These are phyloP conservation scores for Tremellales sp. DNA, from an alignment of 1,284 basidiomycete species.

Conservation along the genomic window DNA sequence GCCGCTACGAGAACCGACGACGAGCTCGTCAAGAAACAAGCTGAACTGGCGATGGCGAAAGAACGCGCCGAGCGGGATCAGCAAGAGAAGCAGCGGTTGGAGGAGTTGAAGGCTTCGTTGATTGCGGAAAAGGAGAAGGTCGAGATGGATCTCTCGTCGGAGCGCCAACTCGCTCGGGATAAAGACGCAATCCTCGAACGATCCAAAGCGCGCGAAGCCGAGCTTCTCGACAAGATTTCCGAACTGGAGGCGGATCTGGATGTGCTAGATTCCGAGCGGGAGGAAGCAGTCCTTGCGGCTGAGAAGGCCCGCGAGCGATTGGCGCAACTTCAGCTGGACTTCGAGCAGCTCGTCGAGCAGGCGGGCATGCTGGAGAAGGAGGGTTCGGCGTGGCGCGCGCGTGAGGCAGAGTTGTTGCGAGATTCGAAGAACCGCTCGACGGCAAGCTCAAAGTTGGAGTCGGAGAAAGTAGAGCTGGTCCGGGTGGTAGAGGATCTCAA, in stretches of 20 bases:
- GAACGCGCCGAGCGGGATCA: slow-evolving; percentile 83
- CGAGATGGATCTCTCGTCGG: slow-evolving; percentile 75
- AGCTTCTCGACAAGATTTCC: slow-evolving; percentile 78
- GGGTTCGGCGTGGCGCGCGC: slow-evolving; percentile 63
- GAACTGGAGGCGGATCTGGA: slow-evolving; percentile 80
- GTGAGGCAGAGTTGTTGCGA: slow-evolving; percentile 58
- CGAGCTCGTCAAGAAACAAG: slow-evolving; percentile 82
- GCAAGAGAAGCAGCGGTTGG: slow-evolving; percentile 70
- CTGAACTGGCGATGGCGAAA: slow-evolving; percentile 74
- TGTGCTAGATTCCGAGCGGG: slow-evolving; percentile 77
- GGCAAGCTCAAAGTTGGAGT: slow-evolving; percentile 49
- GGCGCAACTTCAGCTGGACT: slow-evolving; percentile 49
- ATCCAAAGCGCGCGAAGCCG: slow-evolving; percentile 76
- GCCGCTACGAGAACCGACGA: slow-evolving; percentile 91
- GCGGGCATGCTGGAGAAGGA: slow-evolving; percentile 73
- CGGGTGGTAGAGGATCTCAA: slow-evolving; percentile 69
- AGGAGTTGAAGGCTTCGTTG: slow-evolving; percentile 70
- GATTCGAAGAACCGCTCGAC: slow-evolving; percentile 35
- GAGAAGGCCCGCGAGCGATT: slow-evolving; percentile 27
- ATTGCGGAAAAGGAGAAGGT: slow-evolving; percentile 77
- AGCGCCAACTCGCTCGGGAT: slow-evolving; percentile 73
- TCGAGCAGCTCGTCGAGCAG: slow-evolving; percentile 78
- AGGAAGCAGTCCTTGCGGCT: slow-evolving; percentile 55
- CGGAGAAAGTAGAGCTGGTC: slow-evolving; percentile 57
- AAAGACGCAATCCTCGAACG: slow-evolving; percentile 82